These are phyloP conservation scores for Solanum tacnaense DNA, from an alignment of 257 asterid species.

Conservation along the genomic window DNA sequence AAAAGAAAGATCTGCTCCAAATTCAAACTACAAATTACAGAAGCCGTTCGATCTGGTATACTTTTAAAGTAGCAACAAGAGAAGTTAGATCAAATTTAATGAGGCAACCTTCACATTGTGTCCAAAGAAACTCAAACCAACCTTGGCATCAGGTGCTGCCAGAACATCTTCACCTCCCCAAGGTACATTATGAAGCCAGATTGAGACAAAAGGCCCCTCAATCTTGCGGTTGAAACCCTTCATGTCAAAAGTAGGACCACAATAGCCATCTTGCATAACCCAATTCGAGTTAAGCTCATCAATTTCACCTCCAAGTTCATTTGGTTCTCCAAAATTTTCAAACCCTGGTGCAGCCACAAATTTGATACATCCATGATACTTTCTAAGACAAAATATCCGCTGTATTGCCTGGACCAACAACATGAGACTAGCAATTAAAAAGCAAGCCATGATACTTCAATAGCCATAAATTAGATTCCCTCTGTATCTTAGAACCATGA, in stretches of 20 bases:
- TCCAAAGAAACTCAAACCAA: constrained; percentile 11
- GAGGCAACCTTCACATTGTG: background rate
- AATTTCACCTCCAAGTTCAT: constrained; percentile 25
- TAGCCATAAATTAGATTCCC: background rate
- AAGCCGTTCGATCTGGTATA: background rate
- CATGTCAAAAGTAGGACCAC: constrained; percentile 52
- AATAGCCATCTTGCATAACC: constrained; percentile 31
- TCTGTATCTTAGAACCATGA: background rate
- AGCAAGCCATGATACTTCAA: background rate
- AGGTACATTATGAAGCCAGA: constrained; percentile 98
- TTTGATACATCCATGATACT: constrained; percentile 42
- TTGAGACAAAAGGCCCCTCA: constrained; percentile 80
- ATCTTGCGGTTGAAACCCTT: constrained; percentile 54
- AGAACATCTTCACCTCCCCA: constrained; percentile 85
- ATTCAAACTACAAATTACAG: background rate
- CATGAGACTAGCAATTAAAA: background rate
- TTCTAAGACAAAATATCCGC: constrained; percentile 52
- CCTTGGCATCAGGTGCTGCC: constrained; percentile 99
- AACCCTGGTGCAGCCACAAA: constrained; percentile 51
- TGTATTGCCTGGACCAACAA: constrained; percentile 43
- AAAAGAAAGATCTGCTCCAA: background rate
- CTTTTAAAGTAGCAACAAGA: background rate
- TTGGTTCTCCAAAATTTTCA: constrained; percentile 43
- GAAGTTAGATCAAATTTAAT: background rate
- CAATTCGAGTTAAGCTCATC: constrained; percentile 22